These are phyloP conservation scores for Cichorium intybus DNA, from an alignment of 140 eudicot genomes.

Conservation along the genomic window DNA sequence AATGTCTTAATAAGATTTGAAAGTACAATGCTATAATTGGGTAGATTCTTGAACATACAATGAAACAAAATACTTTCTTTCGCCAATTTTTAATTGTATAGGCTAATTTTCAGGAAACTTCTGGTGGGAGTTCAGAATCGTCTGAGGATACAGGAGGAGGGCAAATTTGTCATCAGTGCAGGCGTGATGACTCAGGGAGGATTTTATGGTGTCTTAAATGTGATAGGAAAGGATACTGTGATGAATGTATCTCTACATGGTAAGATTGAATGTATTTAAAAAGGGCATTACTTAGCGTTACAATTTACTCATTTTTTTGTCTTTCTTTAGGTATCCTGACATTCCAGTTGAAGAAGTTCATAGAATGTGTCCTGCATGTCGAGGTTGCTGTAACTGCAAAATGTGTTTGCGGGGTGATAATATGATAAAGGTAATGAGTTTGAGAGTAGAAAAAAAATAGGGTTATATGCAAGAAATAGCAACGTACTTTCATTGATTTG, in stretches of 20 bases:
- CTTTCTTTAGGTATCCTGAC: constrained; percentile 62
- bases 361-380: constrained; percentile 90
- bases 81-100: neutral
- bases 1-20: neutral
- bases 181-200: constrained; percentile 42
- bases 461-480: neutral
- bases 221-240: constrained; percentile 90
- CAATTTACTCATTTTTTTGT: neutral
- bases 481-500: neutral
- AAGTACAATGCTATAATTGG: no score
- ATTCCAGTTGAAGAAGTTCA: constrained; percentile 67
- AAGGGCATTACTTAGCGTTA: neutral
- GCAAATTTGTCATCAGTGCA: constrained; percentile 90
- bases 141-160: constrained; percentile 79
- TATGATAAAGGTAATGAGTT: constrained; percentile 66
- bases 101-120: constrained; percentile 49
- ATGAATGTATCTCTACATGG: constrained; percentile 81
- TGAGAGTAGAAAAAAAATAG: neutral
- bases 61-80: neutral
- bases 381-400: constrained; percentile 83
- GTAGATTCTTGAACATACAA: no score
- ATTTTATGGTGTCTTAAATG: constrained; percentile 83
- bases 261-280: constrained; percentile 31
- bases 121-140: constrained; percentile 74
- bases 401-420: constrained; percentile 84